Base-by-base conservation (phyloP, 805 yeast species). In the Wickerhamiella siamensis region DNA sequence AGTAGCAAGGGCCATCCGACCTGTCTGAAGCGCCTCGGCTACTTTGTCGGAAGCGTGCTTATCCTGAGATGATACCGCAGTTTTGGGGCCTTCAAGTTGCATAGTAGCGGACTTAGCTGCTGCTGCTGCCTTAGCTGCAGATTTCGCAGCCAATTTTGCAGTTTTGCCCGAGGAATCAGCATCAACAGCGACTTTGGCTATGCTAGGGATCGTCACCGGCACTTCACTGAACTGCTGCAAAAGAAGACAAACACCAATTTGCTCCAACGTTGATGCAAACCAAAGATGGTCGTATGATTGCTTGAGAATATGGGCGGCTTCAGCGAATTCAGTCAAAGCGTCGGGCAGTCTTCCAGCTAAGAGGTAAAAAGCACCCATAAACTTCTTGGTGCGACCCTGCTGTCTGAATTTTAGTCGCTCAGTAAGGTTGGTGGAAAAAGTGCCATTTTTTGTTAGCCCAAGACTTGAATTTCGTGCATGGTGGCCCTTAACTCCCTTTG, bases 221-320 rank as follows among this genome's bases (percentile, higher is more conserved):
- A 67, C 62, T 21, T 70, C 75, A 14, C 79, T 57, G 50, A 66
- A 75, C 10, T 78, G 67, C 38, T 83, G 63, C 41, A 86, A 58
- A 4, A 79, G 57, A 33, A 79, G 57, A 45, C 82, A 72, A 1
- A 83, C 74, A 0, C 79, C 80, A 9, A 86, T 62, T 0, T 87
- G 83, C 51, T 86, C 95, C n/a, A 88, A 56, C 0, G 95, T 75
- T 22, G 88, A 78, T 0, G 79, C 97, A 12, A 83, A 66, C 97
- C 97, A 91, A 6, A 91, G 62, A 51, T 72, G 71, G 56, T 91
- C 98, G 39, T 75, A 75, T 2, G 77, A 66, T 10, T 72, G 66
- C 45, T 74, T 75, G 41, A 84, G 60, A 19, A 70, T 61, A 2
- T 64, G 52, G 1, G 79, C 67, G 0, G 95, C 77, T 33, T 86